Evolutionary conservation across 2,329 filamentous ascomycete genomes (phyloP), one percentile per base, ranked within the genome.

Genomic region (Fusarium chlamydosporum): DNA sequence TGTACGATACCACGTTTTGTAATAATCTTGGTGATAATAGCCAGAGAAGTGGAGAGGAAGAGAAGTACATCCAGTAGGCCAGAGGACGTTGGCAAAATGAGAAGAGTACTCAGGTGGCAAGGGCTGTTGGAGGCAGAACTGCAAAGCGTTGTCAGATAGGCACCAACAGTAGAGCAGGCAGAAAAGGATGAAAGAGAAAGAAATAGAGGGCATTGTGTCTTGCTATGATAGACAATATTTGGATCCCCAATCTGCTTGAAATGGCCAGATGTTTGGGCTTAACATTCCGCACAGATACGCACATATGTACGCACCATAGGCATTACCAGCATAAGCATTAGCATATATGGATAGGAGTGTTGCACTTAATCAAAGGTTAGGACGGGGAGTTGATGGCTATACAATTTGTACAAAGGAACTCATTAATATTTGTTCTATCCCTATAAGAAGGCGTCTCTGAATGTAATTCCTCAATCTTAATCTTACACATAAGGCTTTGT

Each of bases 1-100:
- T 74, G 71, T 74, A 74, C 67, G 71, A 74, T 74, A 74, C 48
- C 62, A 63, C 46, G 53, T 71, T 74, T 70, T 65, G 61, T 65
- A 65, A 71, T 74, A 74, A 74, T 73, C 56, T 70, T 67, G 61
- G 65, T 57, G 61, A 68, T 51, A 53, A 67, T 56, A 41, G 40
- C 50, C 31, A 47, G 43, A 46, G 55, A 34, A 51, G n/a, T 18
- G 38, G 40, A 55, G 38, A 38, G 45, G 20, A 56, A 57, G 48
- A 15, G 62, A 54, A 63, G 63, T 67, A 59, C 55, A 68, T 46
- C 50, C 61, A 51, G 66, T 33, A 41, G 52, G 55, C 56, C 62
- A 45, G 41, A 52, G 51, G 60, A 40, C 10, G 38, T 46, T 47
- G 48, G 38, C 56, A 43, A 47, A 54, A 42, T 27, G 38, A 52